These are phyloP conservation scores for Candida verbasci DNA, from an alignment of 805 yeast genomes.

Conservation along the genomic window DNA sequence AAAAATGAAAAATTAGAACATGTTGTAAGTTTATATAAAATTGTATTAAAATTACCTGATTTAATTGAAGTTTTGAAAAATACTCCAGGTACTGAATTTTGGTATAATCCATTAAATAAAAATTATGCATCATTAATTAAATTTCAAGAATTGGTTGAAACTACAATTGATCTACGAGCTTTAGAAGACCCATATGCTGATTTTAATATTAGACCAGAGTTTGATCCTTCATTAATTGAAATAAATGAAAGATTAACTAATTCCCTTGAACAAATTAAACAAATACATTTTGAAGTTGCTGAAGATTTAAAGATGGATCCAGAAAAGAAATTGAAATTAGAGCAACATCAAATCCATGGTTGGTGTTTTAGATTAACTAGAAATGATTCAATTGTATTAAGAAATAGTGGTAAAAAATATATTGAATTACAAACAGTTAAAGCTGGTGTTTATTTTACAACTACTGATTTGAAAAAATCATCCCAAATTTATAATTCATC, in stretches of 20 bases:
- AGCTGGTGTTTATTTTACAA: conserved; percentile 92
- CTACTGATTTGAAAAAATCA: conserved; percentile 55
- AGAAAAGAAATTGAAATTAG: conserved; percentile 85
- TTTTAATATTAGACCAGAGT: conserved; percentile 82
- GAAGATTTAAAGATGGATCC: conserved; percentile 76
- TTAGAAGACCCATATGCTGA: conserved; percentile 60
- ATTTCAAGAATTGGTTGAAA: conserved; percentile 82
- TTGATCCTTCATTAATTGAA: conserved; percentile 68
- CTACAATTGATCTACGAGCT: conserved; percentile 84
- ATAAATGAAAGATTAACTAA: conserved; percentile 56
- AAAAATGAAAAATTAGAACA: conserved; percentile 73
- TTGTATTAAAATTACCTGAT: conserved; percentile 67
- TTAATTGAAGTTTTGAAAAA: conserved; percentile 46
- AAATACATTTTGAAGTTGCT: conserved; percentile 60
- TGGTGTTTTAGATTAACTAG: conserved; percentile 95
- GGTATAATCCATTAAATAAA: conserved; percentile 55
- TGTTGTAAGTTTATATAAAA: conserved; percentile 82
- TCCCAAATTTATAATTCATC: conserved; percentile 56
- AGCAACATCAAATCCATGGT: conserved; percentile 82
- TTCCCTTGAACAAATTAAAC: conserved; percentile 50
- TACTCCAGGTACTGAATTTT: conserved; percentile 31
- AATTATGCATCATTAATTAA: conserved; percentile 53
- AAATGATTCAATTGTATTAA: conserved; percentile 75
- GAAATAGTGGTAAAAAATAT: conserved; percentile 52
- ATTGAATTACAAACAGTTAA: conserved; percentile 86